Evolutionary conservation across 2,329 filamentous ascomycete species (phyloP).

Genomic region (Penicillium thymicola): DNA sequence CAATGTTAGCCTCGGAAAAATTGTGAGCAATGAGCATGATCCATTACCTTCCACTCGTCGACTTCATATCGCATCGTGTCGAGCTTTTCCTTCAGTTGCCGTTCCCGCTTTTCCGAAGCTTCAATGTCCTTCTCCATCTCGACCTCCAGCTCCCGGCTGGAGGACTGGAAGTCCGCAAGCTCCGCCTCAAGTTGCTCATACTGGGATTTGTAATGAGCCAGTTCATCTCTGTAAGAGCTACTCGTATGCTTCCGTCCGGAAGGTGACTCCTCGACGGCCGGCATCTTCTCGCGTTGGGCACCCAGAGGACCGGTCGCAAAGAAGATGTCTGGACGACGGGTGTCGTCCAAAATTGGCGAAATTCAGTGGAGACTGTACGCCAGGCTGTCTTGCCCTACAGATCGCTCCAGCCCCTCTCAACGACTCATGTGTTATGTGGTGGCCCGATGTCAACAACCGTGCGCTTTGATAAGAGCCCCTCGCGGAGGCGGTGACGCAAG

Average conservation of each 20-base stretch:
- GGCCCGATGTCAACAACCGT: slow-evolving; percentile 14
- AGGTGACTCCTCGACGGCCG: slow-evolving; percentile 36
- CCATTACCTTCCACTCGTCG: slow-evolving; percentile 90
- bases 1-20: slow-evolving; percentile 6
- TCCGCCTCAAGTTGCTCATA: slow-evolving; percentile 91
- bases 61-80: slow-evolving; percentile 83
- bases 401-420: slow-evolving; percentile 9
- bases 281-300: slow-evolving; percentile 34
- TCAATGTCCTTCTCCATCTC: slow-evolving; percentile 97
- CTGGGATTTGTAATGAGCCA: slow-evolving; percentile 93
- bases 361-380: neutral
- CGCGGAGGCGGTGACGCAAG: slow-evolving; percentile 38
- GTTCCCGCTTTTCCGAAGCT: slow-evolving; percentile 88
- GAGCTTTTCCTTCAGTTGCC: slow-evolving; percentile 78
- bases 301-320: slow-evolving; percentile 18
- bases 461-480: slow-evolving; percentile 30
- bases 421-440: slow-evolving; percentile 18
- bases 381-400: slow-evolving; percentile 7
- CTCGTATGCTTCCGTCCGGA: slow-evolving; percentile 41
- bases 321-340: slow-evolving; percentile 10
- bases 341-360: slow-evolving; percentile 6
- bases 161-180: slow-evolving; percentile 88
- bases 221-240: slow-evolving; percentile 62
- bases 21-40: neutral
- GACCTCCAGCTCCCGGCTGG: slow-evolving; percentile 87